Evolutionary conservation across 2,329 filamentous ascomycete species (phyloP), one percentile per base, ranked within the genome.

Genomic region (Penicillium sumatraense): DNA sequence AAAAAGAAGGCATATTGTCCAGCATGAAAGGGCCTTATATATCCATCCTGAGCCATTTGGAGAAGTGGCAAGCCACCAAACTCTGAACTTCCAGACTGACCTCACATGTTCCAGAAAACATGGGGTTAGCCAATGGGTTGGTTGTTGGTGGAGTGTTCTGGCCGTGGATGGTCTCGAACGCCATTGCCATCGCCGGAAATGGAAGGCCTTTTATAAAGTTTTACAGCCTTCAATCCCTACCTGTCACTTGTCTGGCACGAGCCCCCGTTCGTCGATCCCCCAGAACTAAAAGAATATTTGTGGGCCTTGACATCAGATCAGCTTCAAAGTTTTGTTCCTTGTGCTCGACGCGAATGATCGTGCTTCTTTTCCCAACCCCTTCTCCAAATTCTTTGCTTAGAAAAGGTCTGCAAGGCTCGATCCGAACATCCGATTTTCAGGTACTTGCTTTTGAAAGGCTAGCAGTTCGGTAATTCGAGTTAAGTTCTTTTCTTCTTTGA

Each of bases 241-340:
- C 44, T 45, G 42, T 36, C 35, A 35, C 26, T 40, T 49, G 14
- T 56, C 16, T 51, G 41, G 54, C 46, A 35, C 50, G 58, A 58
- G 58, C 42, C 21, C 57, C 31, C 48, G 42, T 36, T 58, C 35
- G 33, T 60, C 56, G 54, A 54, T 46, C 42, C 42, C 42, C 42
- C 42, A 8, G 42, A 46, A 46, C 13, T 31, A 16, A 31, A 8
- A 16, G 10, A 8, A 8, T 31, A 29, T 23, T 20, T 46, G 26
- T 29, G 42, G 42, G 16, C 6, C 42, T 31, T 46, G 42, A 46
- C 42, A 46, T 46, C 42, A 46, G 26, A 46, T 6, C 42, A 20
- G 16, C 24, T 46, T 46, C 42, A 46, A 46, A 46, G 26, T 46
- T 46, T 46, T 46, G 42, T 46, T 46, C 42, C 42, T 46, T 46